Evolutionary conservation across 306 rosid genomes (phyloP), one percentile per base, ranked within the genome.

Genomic region (Dalbergia oliveri): DNA sequence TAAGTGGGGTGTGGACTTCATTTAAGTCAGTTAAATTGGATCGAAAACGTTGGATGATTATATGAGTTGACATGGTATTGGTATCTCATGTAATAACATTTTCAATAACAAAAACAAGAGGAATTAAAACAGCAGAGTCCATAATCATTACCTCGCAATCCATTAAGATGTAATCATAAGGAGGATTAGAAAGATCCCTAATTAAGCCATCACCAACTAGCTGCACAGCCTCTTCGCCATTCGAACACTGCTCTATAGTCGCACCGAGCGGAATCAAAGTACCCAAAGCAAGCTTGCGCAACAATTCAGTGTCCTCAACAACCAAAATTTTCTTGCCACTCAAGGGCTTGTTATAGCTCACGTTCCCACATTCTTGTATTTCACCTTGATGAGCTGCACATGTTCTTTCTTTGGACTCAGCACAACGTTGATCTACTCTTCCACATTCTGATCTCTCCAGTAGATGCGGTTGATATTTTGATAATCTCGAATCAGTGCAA

Each of bases 141-240:
- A 6, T 70, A 54, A 57, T 43, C 15, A 31, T 81, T 79, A 91
- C 97, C 96, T 89, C 88, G 50, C 94, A 90, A 39, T 91, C 99
- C 98, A 95, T 93, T 44, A 95, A 69, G 71, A 93, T 87, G 80
- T 86, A 93, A 75, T 93, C 92, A 21, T 84, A 93, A 56, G 97
- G 93, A 75, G 77, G 84, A 64, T 41, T 26, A 26, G 79, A 51
- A 47, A 21, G 66, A 47, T 66, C 57, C 19, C 74, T 84, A 1
- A 12, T 9, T 35, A 90, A 81, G 74, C 72, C 91, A 12, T 80
- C 79, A 51, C 47, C 62, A 80, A 90, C 89, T 19, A 72, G 73
- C 44, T 74, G 58, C 56, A 88, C 75, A 41, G 91, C 96, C 71
- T 90, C 71, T 74, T 77, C 80, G 10, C 99, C 96, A 83, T 95